Base-by-base conservation (phyloP, 331 rosid genomes). In the Acacia concinna region DNA sequence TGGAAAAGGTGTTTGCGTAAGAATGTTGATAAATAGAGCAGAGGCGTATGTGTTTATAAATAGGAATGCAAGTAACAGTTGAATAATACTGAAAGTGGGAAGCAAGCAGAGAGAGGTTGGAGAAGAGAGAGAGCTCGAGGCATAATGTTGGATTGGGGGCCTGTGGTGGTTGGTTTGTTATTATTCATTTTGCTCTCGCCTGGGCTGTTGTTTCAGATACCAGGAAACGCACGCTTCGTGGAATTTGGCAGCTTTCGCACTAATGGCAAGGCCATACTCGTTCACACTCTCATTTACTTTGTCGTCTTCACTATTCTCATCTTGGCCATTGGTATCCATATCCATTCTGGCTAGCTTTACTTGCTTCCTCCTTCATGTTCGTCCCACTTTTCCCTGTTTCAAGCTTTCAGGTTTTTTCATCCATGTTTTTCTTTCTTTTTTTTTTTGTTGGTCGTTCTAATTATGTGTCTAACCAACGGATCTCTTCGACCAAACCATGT, bases 151-250 rank as follows among this genome's bases (percentile, higher is more conserved):
- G 91, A 89, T 35, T 89, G 93, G 93, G 91, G 88, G 12, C 93
- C 93, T n/a, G 49, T 87, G 46, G 28, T 85, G 1, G 8, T 89
- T 1, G 93, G 88, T 40, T 76, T 71, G 15, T 31, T 89, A 38
- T 56, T 89, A 11, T 89, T 87, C 91, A 56, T 89, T 25, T 73
- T 89, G 31, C 88, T 87, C 44, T 89, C 93, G n/a, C 93, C 93
- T 0, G 93, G 93, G 0, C 84, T 87, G 20, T 80, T 89, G 4
- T 85, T 89, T 23, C 93, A 84, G 85, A 46, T 89, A 9, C 93
- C 91, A 6, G 91, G 90, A 25, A 84, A 85, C 60, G 5, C 60
- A n/a, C 84, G 71, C 30, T 28, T 25, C 28, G 71, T 87, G 3
- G 90, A 89, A 68, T 89, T 89, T 30, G 85, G 90, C 4, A 84